These are phyloP conservation scores for Trametes cubensis DNA, from an alignment of 768 basidiomycete genomes.

Conservation along the genomic window DNA sequence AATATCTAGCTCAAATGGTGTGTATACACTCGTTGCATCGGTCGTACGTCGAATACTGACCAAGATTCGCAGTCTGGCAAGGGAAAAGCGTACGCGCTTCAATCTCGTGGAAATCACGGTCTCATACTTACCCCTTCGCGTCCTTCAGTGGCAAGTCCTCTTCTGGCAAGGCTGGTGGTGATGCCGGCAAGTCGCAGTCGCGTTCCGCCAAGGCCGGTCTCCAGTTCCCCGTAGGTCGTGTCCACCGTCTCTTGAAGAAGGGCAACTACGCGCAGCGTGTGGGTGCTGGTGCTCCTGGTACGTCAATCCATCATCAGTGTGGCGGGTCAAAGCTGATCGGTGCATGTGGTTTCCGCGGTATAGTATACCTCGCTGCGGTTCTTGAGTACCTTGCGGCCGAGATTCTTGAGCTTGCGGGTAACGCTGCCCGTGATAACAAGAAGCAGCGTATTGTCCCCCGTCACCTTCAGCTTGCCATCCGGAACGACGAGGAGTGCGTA, in stretches of 20 bases:
- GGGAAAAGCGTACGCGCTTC: constrained; percentile 50
- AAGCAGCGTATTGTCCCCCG: constrained; percentile 82
- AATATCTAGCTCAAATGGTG: constrained; percentile 39
- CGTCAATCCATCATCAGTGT: constrained; percentile 22
- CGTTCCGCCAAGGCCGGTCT: constrained; percentile 67
- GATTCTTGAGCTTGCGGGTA: constrained; percentile 83
- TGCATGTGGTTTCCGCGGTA: not conserved
- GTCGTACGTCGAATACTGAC: constrained; percentile 17
- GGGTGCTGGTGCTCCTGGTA: constrained; percentile 69
- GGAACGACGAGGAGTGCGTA: constrained; percentile 72
- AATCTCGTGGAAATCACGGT: not conserved
- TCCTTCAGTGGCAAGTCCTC: constrained; percentile 47
- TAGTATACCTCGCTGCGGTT: constrained; percentile 83
- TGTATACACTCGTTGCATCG: constrained; percentile 13
- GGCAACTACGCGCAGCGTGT: constrained; percentile 75
- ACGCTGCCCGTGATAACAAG: constrained; percentile 78
- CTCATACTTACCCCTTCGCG: constrained; percentile 10
- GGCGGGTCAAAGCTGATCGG: not conserved
- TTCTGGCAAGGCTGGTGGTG: constrained; percentile 51
- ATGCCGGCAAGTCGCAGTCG: constrained; percentile 59
- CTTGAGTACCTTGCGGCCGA: constrained; percentile 88
- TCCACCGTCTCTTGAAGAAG: constrained; percentile 75
- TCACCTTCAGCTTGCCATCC: constrained; percentile 74
- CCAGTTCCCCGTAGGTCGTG: constrained; percentile 82
- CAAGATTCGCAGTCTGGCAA: constrained; percentile 51